Percentiles rank a stretch among this genome's conserved stretches.
phyloP scores from a whole-genome alignment of 2,329 filamentous ascomycete genomes.

The Fusarium sp. region DNA sequence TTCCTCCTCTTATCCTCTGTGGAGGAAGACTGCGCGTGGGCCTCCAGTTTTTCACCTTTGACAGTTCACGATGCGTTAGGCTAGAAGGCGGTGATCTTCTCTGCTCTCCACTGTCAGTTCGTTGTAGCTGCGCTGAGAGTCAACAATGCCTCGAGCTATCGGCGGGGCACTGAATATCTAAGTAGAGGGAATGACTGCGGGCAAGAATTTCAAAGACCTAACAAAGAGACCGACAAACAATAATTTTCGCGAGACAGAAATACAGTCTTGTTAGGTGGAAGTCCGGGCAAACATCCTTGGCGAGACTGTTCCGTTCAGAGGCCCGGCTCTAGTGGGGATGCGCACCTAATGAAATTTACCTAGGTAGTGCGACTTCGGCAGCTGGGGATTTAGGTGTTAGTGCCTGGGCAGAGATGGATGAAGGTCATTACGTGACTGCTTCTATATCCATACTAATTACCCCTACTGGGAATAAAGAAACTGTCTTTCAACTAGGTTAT shows the following conservation, averaged over 20 bases:
- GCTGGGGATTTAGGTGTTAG: not conserved
- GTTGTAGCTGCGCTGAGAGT: not conserved
- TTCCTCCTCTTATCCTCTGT: slow-evolving; percentile 39
- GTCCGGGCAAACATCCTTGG: slow-evolving; percentile 5
- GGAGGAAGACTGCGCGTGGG: slow-evolving; percentile 36
- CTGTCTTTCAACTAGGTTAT: not conserved
- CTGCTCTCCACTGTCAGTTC: slow-evolving; percentile 14
- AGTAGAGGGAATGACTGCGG: not conserved
- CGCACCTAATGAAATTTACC: slow-evolving; percentile 20
- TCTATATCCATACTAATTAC: not conserved
- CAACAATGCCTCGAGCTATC: not conserved
- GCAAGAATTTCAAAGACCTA: not conserved
- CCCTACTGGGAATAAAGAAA: not conserved
- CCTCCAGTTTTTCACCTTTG: slow-evolving; percentile 45
- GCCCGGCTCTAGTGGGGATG: slow-evolving; percentile 35
- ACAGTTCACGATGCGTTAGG: slow-evolving; percentile 35
- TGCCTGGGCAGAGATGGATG: not conserved
- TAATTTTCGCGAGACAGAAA: slow-evolving; percentile 6
- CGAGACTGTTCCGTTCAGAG: slow-evolving; percentile 14
- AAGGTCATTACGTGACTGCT: not conserved
- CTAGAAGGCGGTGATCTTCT: slow-evolving; percentile 22
- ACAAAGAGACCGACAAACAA: not conserved
- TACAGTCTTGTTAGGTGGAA: slow-evolving; percentile 6
- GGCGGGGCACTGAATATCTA: not conserved
- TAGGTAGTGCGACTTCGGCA: slow-evolving; percentile 26